Evolutionary conservation across 202 grass and related monocot species (phyloP).

Genomic region (Eragrostis tef): DNA sequence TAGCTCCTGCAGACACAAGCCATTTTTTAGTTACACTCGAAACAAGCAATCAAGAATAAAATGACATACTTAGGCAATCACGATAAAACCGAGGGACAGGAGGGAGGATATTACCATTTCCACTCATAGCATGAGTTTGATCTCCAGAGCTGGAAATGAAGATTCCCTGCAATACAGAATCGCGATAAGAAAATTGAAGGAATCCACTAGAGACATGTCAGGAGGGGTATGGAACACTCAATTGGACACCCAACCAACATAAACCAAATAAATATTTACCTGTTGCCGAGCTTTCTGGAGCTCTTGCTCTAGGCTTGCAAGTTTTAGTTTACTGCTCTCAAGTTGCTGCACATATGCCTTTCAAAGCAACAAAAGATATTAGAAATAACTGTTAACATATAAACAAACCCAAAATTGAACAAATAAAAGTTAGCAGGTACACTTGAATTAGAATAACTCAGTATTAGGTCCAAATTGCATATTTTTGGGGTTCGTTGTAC

Average conservation of each 20-base stretch:
- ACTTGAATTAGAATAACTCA: conserved; percentile 25
- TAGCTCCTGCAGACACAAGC: conserved; percentile 59
- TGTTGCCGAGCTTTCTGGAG: conserved; percentile 91
- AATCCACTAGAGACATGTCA: background rate
- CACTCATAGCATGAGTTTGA: conserved; percentile 84
- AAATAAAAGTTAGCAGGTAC: conserved; percentile 6
- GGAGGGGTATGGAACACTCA: background rate
- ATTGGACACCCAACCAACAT: conserved; percentile 17
- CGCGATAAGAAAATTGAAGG: conserved; percentile 37
- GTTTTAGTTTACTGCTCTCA: conserved; percentile 94
- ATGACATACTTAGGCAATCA: background rate
- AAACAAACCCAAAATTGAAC: conserved; percentile 32
- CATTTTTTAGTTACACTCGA: conserved; percentile 32
- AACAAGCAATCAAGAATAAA: conserved; percentile 8
- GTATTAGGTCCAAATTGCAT: conserved; percentile 19
- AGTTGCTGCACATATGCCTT: conserved; percentile 99
- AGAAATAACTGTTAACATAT: conserved; percentile 35
- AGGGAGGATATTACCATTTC: conserved; percentile 63
- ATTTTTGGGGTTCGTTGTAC: conserved; percentile 9
- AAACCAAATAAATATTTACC: conserved; percentile 51
- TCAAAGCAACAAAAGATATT: conserved; percentile 46
- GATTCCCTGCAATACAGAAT: conserved; percentile 70
- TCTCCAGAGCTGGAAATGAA: conserved; percentile 93
- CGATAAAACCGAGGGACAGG: conserved; percentile 18
- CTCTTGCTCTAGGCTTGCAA: conserved; percentile 92